Conservation (phyloP, 2,329 filamentous ascomycete species). For the Colletotrichum sp. region DNA sequence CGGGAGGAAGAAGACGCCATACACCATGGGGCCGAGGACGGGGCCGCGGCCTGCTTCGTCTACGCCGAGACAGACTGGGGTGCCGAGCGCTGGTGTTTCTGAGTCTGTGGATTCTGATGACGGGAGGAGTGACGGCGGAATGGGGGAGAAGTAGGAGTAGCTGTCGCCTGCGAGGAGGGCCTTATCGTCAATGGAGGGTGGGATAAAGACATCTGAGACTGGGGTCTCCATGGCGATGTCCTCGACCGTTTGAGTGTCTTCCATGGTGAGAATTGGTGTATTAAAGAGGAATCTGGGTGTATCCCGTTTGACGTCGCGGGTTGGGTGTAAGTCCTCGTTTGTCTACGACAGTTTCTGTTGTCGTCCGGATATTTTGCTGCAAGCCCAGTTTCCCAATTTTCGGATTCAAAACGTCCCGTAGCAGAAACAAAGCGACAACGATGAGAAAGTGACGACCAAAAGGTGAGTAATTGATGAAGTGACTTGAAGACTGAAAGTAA, state of each 20-base stretch:
- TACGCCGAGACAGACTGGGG: conserved; percentile 77
- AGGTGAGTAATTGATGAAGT: neutral
- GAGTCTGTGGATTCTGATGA: conserved; percentile 25
- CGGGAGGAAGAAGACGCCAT: conserved; percentile 78
- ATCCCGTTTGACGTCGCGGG: neutral
- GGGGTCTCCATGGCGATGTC: conserved; percentile 37
- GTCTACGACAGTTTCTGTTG: neutral
- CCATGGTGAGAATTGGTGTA: conserved; percentile 31
- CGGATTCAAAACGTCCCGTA: neutral
- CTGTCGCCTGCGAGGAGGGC: conserved; percentile 68
- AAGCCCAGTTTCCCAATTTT: neutral
- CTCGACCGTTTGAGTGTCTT: conserved; percentile 43
- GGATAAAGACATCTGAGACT: conserved; percentile 56
- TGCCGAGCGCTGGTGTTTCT: conserved; percentile 24
- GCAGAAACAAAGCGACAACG: neutral
- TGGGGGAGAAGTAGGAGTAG: conserved; percentile 74
- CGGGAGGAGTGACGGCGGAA: conserved; percentile 65
- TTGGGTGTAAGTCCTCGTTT: neutral
- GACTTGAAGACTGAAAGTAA: neutral
- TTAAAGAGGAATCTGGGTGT: neutral
- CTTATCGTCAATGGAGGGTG: conserved; percentile 68
- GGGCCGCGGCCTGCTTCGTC: conserved; percentile 95
- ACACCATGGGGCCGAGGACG: conserved; percentile 84
- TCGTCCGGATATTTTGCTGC: neutral
- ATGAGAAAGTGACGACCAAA: neutral